A percentile compares a stretch with the other conserved stretches of the same genome.
Evolutionary conservation across 768 basidiomycete species (phyloP).

Genomic region (Rubroboletus satanas): DNA sequence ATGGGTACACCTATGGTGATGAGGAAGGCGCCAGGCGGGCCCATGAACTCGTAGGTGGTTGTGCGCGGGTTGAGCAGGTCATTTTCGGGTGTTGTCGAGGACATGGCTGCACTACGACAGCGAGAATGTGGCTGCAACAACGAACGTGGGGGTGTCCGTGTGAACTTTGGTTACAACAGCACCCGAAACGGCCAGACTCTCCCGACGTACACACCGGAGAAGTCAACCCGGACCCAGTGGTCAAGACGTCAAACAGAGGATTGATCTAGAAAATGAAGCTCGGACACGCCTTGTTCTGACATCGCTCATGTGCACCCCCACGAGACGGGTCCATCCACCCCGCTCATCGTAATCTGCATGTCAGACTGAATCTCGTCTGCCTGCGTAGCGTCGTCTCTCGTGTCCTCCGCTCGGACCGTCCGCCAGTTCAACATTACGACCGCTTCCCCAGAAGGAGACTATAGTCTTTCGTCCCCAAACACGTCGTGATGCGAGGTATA

Average conservation of each 20-base stretch:
- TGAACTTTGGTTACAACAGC: background rate
- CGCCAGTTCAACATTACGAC: slow-evolving; percentile 55
- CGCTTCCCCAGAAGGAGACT: slow-evolving; percentile 27
- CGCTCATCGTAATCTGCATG: slow-evolving; percentile 58
- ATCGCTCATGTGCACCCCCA: background rate
- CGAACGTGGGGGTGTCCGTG: background rate
- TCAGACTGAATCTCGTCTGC: slow-evolving; percentile 70
- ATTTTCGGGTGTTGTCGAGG: slow-evolving; percentile 18
- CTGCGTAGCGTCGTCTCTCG: slow-evolving; percentile 45
- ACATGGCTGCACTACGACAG: slow-evolving; percentile 10
- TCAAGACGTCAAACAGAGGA: background rate
- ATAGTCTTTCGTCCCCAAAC: slow-evolving; percentile 26
- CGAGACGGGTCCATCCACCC: background rate
- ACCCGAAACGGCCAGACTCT: background rate
- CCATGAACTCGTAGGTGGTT: slow-evolving; percentile 74
- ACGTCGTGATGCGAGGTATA: slow-evolving; percentile 65
- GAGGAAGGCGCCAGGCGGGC: slow-evolving; percentile 71
- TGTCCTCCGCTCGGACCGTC: slow-evolving; percentile 41
- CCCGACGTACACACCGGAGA: background rate
- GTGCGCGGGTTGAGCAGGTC: slow-evolving; percentile 66
- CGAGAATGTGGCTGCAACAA: background rate
- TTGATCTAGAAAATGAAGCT: background rate
- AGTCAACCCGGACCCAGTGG: background rate
- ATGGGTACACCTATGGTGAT: slow-evolving; percentile 69
- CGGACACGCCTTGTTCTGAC: background rate